phyloP scores from a whole-genome alignment of 225 moss, liverwort and hornwort species.

The Pseudoscleropodium purum region DNA sequence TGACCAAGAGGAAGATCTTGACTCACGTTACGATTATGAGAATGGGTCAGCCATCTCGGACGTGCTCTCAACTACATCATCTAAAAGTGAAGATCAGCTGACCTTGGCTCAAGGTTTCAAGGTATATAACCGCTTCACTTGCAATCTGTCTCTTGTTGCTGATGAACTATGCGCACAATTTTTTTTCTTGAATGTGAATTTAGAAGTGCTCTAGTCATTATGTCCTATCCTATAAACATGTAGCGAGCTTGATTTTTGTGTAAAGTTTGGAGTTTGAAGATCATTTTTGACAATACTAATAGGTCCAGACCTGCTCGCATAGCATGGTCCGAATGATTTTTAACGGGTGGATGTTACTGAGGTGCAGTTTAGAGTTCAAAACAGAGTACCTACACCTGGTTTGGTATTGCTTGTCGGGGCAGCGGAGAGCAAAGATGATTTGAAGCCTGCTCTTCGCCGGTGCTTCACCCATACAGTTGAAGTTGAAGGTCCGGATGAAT shows the following conservation, averaged over 20 bases:
- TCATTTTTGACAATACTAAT: background rate
- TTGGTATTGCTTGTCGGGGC: constrained; percentile 72
- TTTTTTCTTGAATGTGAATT: background rate
- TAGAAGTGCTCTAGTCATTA: background rate
- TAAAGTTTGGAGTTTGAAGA: background rate
- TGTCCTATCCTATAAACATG: background rate
- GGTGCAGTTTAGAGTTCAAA: constrained; percentile 54
- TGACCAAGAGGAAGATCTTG: constrained; percentile 20
- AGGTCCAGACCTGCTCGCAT: background rate
- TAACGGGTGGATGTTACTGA: background rate
- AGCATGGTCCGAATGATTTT: background rate
- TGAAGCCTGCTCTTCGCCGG: constrained; percentile 73
- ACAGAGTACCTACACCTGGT: constrained; percentile 42
- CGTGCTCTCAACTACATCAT: background rate
- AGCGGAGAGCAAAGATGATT: constrained; percentile 64
- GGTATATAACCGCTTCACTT: constrained; percentile 1
- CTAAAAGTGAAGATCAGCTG: constrained; percentile 2
- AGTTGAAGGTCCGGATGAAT: constrained; percentile 77
- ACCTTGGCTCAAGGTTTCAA: constrained; percentile 12
- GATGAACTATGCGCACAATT: background rate
- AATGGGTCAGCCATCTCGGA: constrained; percentile 10
- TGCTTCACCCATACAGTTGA: constrained; percentile 83
- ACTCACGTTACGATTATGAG: constrained; percentile 11
- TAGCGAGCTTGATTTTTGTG: background rate
- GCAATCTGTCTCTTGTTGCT: background rate